A percentile compares a stretch with the other conserved stretches of the same genome.
Evolutionary conservation across 2,329 filamentous ascomycete genomes (phyloP).

Genomic region (Phoma sp.): DNA sequence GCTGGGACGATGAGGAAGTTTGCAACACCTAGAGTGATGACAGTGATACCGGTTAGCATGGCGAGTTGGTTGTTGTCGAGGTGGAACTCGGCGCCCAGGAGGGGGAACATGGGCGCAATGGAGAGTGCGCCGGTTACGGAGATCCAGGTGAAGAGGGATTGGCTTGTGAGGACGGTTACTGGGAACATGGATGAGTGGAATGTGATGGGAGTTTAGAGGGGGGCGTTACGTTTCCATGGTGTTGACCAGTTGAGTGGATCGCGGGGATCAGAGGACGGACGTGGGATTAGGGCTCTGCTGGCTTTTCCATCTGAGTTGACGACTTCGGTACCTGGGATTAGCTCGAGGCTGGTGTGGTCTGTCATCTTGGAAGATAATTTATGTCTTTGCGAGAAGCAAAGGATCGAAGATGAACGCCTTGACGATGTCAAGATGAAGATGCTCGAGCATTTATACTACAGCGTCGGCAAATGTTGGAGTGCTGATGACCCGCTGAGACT

Average conservation of each 20-base stretch:
- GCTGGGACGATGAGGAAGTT: slow-evolving; percentile 55
- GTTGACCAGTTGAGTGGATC: slow-evolving; percentile 49
- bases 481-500: too few relatives aligned
- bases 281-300: slow-evolving; percentile 36
- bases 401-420: too few relatives aligned
- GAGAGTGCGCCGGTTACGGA: slow-evolving; percentile 52
- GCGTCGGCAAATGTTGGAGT: too few relatives aligned
- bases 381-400: too few relatives aligned
- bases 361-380: slow-evolving; percentile 19
- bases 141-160: slow-evolving; percentile 52
- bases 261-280: slow-evolving; percentile 40
- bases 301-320: slow-evolving; percentile 30
- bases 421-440: too few relatives aligned
- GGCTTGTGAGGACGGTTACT: slow-evolving; percentile 47
- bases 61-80: slow-evolving; percentile 50
- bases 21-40: slow-evolving; percentile 53
- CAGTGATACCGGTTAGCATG: slow-evolving; percentile 52
- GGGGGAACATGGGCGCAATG: slow-evolving; percentile 53
- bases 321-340: slow-evolving; percentile 41
- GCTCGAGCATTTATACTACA: too few relatives aligned
- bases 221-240: slow-evolving; percentile 38
- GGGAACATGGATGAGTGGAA: neutral
- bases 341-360: slow-evolving; percentile 17
- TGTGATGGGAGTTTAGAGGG: too few relatives aligned
- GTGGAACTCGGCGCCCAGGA: slow-evolving; percentile 50